phyloP scores from a whole-genome alignment of 176 grass and related monocot genomes.

The Avena eriantha region DNA sequence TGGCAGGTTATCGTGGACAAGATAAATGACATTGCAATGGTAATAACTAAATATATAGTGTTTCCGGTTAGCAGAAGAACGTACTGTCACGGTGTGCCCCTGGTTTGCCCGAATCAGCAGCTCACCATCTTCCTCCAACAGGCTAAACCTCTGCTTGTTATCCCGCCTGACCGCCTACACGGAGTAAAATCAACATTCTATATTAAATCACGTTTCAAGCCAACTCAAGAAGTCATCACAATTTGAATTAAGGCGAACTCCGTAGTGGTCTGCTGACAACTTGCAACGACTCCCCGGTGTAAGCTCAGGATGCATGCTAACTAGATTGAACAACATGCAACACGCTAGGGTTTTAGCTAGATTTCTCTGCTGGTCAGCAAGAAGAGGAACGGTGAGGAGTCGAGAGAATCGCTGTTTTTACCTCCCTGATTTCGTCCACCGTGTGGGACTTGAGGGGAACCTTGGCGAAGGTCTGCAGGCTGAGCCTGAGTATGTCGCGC shows the following conservation, averaged over 20 bases:
- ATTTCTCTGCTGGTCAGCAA: not conserved
- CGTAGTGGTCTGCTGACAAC: not conserved
- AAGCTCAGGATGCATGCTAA: not conserved
- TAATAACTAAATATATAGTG: not conserved
- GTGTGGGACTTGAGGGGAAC: conserved; percentile 79
- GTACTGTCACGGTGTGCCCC: conserved; percentile 74
- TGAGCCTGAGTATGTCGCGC: conserved; percentile 67
- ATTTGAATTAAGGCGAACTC: not conserved
- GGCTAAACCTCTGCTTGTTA: conserved; percentile 84
- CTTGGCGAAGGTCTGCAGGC: conserved; percentile 64
- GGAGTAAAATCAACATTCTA: not conserved
- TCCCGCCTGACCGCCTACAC: conserved; percentile 74
- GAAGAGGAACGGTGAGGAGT: not conserved
- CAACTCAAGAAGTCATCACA: not conserved
- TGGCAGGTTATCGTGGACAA: not conserved
- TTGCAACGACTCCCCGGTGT: not conserved
- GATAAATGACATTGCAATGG: not conserved
- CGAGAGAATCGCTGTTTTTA: not conserved
- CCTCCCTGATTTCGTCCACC: conserved; percentile 84
- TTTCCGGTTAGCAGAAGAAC: conserved; percentile 9
- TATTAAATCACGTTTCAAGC: not conserved
- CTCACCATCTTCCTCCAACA: conserved; percentile 86
- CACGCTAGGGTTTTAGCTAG: not conserved
- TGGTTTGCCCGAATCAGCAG: conserved; percentile 89
- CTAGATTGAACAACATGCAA: not conserved